A percentile compares a stretch with the other conserved stretches of the same genome.
These are phyloP conservation scores for Saksenaea oblongispora DNA, from an alignment of 371 early-diverging fungal species.

Conservation along the genomic window DNA sequence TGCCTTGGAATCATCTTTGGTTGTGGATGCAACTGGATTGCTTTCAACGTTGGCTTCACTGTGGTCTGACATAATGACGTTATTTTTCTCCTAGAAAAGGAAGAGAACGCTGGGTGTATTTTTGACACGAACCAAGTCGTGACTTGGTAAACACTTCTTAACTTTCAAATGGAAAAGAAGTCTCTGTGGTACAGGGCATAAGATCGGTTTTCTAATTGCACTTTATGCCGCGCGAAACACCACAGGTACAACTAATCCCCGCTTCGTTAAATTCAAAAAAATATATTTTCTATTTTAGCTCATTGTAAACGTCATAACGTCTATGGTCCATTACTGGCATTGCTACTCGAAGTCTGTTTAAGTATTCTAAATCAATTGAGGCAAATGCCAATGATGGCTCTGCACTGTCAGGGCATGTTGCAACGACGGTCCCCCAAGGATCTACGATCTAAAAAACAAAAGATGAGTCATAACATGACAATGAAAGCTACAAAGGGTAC, in stretches of 20 bases:
- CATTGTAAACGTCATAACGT: slow-evolving; percentile 64
- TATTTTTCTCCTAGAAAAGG: no score
- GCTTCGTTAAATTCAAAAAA: neutral
- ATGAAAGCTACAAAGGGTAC: slow-evolving; percentile 23
- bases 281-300: slow-evolving; percentile 8
- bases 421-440: slow-evolving; percentile 62
- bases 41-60: neutral
- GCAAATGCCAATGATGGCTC: slow-evolving; percentile 61
- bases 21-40: neutral
- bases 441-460: slow-evolving; percentile 37
- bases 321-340: slow-evolving; percentile 79
- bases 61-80: neutral
- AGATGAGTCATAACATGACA: neutral
- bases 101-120: no score
- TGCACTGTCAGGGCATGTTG: slow-evolving; percentile 56
- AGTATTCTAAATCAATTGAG: slow-evolving; percentile 60
- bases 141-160: no score
- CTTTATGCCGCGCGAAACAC: neutral
- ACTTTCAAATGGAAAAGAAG: neutral
- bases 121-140: neutral
- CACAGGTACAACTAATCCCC: neutral
- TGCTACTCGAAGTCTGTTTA: slow-evolving; percentile 63
- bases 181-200: neutral
- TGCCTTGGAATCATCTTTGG: slow-evolving; percentile 5
- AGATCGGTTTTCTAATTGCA: no score